A percentile compares a stretch with the other conserved stretches of the same genome.
These are phyloP conservation scores for Arthrocladium fulminans DNA, from an alignment of 2,329 filamentous ascomycete genomes.

Conservation along the genomic window DNA sequence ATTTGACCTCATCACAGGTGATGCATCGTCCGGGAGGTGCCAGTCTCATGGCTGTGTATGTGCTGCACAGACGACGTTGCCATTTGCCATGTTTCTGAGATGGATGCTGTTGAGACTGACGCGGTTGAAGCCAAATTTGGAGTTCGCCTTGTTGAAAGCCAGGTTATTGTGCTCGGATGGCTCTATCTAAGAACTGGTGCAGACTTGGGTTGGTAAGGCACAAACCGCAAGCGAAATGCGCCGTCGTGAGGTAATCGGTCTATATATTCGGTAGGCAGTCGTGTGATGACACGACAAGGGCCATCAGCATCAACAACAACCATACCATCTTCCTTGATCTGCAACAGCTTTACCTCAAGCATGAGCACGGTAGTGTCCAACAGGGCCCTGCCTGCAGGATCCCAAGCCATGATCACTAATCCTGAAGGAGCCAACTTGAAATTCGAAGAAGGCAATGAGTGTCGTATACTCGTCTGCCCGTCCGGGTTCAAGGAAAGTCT, in stretches of 20 bases:
- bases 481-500: slow-evolving; percentile 49
- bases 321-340: not conserved
- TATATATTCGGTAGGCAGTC: not conserved
- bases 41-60: not conserved
- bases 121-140: not conserved
- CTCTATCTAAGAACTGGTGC: not conserved
- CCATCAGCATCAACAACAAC: not conserved
- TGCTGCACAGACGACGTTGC: not conserved
- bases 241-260: not conserved
- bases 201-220: not conserved
- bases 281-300: not conserved
- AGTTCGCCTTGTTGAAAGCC: not conserved
- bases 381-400: not conserved
- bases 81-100: not conserved
- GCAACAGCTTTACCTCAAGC: not conserved
- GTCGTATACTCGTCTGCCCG: slow-evolving; percentile 40
- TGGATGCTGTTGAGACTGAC: not conserved
- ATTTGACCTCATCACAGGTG: not conserved
- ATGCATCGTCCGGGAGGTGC: not conserved
- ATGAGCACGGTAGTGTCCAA: not conserved
- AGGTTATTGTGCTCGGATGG: not conserved
- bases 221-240: not conserved
- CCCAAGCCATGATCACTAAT: not conserved
- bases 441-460: slow-evolving; percentile 9
- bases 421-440: not conserved